Evolutionary conservation across 78 protist genomes (phyloP).

Genomic region (Dictyostelium intermedium): DNA sequence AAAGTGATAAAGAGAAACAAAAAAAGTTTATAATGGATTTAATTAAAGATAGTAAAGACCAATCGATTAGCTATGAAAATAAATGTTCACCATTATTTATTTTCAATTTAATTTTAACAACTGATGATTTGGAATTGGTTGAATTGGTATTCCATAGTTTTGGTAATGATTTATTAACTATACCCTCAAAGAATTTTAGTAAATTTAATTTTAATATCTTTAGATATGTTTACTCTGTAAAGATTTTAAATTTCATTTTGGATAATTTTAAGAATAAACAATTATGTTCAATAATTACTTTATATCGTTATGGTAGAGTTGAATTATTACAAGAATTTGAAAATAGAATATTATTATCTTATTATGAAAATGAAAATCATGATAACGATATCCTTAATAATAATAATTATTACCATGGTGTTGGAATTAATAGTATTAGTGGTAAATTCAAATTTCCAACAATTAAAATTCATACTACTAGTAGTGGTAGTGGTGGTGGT

Average conservation of each 20-base stretch:
- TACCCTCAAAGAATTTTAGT: not conserved
- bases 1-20: not conserved
- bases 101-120: not conserved
- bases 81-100: not conserved
- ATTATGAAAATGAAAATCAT: not conserved
- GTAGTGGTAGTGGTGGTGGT: not conserved
- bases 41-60: not conserved
- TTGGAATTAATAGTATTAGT: not conserved
- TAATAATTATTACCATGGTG: not conserved
- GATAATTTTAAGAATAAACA: not conserved
- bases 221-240: not conserved
- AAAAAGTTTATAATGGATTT: not conserved
- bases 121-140: not conserved
- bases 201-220: not conserved
- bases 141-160: not conserved
- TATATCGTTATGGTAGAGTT: not conserved
- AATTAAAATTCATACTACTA: not conserved
- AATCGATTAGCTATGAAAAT: not conserved
- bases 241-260: not conserved
- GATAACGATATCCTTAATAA: not conserved
- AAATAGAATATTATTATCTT: not conserved
- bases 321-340: not conserved
- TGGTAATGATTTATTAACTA: not conserved
- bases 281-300: not conserved
- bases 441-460: not conserved